A percentile compares a stretch with the other conserved stretches of the same genome.
phyloP scores from a whole-genome alignment of 768 basidiomycete genomes.

The Russula vinacea region DNA sequence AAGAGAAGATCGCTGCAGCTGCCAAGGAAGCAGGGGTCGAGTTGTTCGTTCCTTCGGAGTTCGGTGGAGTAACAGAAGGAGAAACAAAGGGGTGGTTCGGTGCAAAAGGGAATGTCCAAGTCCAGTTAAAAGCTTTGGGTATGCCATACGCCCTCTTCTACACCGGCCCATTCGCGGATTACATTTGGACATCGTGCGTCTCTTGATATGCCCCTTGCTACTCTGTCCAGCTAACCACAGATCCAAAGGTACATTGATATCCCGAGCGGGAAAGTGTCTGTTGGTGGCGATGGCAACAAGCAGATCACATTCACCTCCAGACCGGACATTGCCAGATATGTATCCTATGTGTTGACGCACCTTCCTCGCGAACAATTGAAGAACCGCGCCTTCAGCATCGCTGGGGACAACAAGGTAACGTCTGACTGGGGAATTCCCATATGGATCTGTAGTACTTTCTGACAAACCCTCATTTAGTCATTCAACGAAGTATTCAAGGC shows the following conservation, averaged over 20 bases:
- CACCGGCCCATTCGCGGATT: neutral
- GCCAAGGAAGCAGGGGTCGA: neutral
- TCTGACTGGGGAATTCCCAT: neutral
- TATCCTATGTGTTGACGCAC: neutral
- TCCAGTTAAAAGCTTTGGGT: neutral
- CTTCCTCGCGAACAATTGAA: neutral
- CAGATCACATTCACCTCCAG: neutral
- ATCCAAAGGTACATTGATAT: neutral
- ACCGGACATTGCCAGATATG: neutral
- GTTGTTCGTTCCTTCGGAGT: neutral
- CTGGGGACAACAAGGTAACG: neutral
- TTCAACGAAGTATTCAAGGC: conserved; percentile 29
- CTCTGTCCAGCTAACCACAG: neutral
- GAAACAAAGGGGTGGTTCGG: neutral
- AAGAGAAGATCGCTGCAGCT: neutral
- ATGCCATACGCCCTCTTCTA: neutral
- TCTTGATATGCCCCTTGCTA: neutral
- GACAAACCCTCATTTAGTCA: neutral
- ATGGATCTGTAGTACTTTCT: neutral
- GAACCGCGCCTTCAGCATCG: neutral
- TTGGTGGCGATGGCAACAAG: neutral
- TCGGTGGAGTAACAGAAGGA: neutral
- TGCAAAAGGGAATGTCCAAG: neutral
- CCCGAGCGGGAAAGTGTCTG: neutral
- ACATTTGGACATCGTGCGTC: neutral